phyloP scores from a whole-genome alignment of 169 alveolate species.

The Theileria luwenshuni region DNA sequence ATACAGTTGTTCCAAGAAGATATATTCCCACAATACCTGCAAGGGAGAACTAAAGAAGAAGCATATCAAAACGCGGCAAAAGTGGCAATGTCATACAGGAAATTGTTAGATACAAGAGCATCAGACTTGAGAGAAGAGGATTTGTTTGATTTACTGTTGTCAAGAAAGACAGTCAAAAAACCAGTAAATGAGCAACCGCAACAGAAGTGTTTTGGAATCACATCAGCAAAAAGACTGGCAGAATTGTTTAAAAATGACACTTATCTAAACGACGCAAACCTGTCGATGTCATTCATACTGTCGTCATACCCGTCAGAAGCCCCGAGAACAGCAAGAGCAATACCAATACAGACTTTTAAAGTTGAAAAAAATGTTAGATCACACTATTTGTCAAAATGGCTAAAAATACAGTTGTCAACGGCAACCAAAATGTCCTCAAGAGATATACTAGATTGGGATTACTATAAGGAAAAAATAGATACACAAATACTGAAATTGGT shows the following conservation, averaged over 20 bases:
- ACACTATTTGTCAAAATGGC: conserved; percentile 79
- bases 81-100: conserved; percentile 91
- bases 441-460: conserved; percentile 95
- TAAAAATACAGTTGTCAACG: conserved; percentile 81
- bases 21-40: conserved; percentile 91
- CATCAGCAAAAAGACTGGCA: conserved; percentile 93
- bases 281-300: conserved; percentile 88
- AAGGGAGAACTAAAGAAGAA: conserved; percentile 91
- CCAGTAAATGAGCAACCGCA: conserved; percentile 90
- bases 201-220: conserved; percentile 90
- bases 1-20: conserved; percentile 96
- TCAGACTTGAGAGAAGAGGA: conserved; percentile 88
- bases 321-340: conserved; percentile 94
- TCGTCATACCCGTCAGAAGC: conserved; percentile 91
- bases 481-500: conserved; percentile 90
- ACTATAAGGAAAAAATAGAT: conserved; percentile 93
- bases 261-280: conserved; percentile 78
- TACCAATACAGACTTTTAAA: conserved; percentile 92
- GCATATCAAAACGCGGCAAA: conserved; percentile 93
- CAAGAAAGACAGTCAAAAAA: conserved; percentile 88
- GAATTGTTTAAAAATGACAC: conserved; percentile 88
- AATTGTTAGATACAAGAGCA: conserved; percentile 88
- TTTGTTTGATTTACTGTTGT: conserved; percentile 90
- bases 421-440: conserved; percentile 85
- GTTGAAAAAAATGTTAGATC: conserved; percentile 79